These are phyloP conservation scores for Gigaspora rosea DNA, from an alignment of 192 early-diverging fungal species.

Conservation along the genomic window DNA sequence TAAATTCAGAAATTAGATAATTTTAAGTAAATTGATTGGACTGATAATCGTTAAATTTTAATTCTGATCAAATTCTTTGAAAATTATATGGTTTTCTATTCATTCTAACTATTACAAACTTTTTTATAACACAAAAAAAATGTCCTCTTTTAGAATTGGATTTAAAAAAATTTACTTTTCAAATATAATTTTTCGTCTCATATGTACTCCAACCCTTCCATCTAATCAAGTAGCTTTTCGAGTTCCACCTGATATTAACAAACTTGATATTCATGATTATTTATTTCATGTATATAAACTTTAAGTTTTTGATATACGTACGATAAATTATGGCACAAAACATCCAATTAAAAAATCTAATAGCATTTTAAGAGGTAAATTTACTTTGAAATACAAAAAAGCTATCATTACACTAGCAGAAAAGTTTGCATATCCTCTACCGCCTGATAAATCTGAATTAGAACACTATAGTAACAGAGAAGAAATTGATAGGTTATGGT, in stretches of 20 bases:
- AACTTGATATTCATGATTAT: constrained; percentile 89
- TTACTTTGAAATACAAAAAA: constrained; percentile 52
- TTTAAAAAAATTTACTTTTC: constrained; percentile 81
- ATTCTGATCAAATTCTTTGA: too few species aligned
- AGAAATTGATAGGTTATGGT: not conserved
- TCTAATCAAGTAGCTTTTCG: constrained; percentile 90
- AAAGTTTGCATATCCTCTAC: constrained; percentile 53
- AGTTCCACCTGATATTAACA: constrained; percentile 87
- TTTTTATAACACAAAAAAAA: too few species aligned
- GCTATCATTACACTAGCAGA: constrained; percentile 58
- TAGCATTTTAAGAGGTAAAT: constrained; percentile 42
- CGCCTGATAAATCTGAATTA: constrained; percentile 43
- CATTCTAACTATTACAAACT: too few species aligned
- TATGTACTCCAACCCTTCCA: constrained; percentile 71
- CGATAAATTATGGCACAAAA: constrained; percentile 81
- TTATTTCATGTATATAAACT: constrained; percentile 84
- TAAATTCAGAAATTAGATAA: not conserved
- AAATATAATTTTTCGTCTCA: constrained; percentile 80
- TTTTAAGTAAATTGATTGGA: too few species aligned
- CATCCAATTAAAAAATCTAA: constrained; percentile 35
- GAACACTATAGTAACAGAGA: not conserved
- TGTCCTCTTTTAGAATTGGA: constrained; percentile 15
- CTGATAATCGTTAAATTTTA: too few species aligned
- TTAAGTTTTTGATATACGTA: constrained; percentile 82
- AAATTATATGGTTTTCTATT: too few species aligned